phyloP scores from a whole-genome alignment of 1,139 yeast genomes.

The Arxiozyma heterogenica region DNA sequence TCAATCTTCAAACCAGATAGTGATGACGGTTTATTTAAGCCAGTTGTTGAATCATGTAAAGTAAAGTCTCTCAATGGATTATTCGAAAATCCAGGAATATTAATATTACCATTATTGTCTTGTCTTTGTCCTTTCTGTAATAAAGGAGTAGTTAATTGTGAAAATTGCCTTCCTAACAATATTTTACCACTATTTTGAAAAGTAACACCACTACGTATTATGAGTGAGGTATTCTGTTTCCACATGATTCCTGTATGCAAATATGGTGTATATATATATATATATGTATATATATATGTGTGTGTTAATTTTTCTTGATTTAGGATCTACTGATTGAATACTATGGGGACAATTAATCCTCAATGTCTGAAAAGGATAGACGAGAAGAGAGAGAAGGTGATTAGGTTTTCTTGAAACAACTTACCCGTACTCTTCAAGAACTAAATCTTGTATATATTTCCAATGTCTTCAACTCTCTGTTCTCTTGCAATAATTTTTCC shows the following conservation, averaged over 20 bases:
- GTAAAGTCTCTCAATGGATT: constrained; percentile 2
- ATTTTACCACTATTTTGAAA: not conserved
- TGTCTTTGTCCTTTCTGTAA: not conserved
- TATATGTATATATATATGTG: too few species aligned
- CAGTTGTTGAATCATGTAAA: not conserved
- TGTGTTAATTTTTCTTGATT: not conserved
- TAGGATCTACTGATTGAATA: not conserved
- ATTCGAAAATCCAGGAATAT: not conserved
- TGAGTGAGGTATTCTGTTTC: not conserved
- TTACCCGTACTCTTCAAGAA: not conserved
- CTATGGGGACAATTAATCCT: not conserved
- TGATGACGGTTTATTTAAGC: not conserved
- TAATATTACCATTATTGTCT: not conserved
- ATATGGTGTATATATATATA: too few species aligned
- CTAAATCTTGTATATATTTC: too few species aligned
- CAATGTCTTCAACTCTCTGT: not conserved
- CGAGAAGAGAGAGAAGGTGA: not conserved
- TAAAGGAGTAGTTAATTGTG: not conserved
- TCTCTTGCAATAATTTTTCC: not conserved
- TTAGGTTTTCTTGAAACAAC: too few species aligned
- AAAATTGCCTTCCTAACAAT: not conserved
- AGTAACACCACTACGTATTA: not conserved
- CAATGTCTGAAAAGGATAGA: not conserved
- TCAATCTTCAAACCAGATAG: not conserved
- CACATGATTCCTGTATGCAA: not conserved